These are phyloP conservation scores for Fusarium sp. DNA, from an alignment of 2,329 filamentous ascomycete genomes.

Conservation along the genomic window DNA sequence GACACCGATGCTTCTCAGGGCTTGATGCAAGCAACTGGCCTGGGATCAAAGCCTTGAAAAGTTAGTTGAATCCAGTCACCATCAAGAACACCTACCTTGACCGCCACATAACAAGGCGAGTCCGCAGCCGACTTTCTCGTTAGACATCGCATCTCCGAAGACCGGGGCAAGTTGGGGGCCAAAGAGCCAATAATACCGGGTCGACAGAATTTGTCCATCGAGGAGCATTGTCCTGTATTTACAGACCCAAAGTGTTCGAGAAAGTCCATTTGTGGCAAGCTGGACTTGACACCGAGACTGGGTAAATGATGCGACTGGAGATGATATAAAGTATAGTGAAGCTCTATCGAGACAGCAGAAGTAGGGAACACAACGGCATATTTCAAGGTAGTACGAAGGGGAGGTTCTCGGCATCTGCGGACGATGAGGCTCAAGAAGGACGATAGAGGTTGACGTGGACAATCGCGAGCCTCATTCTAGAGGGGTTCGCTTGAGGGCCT, in stretches of 20 bases:
- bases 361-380: slow-evolving; percentile 10
- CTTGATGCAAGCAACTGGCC: not conserved
- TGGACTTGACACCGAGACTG: not conserved
- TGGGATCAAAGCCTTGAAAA: not conserved
- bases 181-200: not conserved
- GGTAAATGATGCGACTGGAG: not conserved
- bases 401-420: not conserved
- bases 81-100: slow-evolving; percentile 15
- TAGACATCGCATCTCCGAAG: slow-evolving; percentile 1
- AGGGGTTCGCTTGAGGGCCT: not conserved
- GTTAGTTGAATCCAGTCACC: not conserved
- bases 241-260: not conserved
- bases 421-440: not conserved
- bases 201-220: not conserved
- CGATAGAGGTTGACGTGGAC: not conserved
- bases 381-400: slow-evolving; percentile 21
- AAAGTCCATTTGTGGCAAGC: not conserved
- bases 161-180: slow-evolving; percentile 3
- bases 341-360: not conserved
- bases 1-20: not conserved
- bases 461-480: not conserved
- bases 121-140: slow-evolving; percentile 1
- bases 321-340: not conserved
- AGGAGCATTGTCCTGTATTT: slow-evolving; percentile 8
- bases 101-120: slow-evolving; percentile 9